Percentiles rank a stretch among this genome's conserved stretches.
Conservation (phyloP, 495 filamentous ascomycete species). For the Articulospora tetracladia region DNA sequence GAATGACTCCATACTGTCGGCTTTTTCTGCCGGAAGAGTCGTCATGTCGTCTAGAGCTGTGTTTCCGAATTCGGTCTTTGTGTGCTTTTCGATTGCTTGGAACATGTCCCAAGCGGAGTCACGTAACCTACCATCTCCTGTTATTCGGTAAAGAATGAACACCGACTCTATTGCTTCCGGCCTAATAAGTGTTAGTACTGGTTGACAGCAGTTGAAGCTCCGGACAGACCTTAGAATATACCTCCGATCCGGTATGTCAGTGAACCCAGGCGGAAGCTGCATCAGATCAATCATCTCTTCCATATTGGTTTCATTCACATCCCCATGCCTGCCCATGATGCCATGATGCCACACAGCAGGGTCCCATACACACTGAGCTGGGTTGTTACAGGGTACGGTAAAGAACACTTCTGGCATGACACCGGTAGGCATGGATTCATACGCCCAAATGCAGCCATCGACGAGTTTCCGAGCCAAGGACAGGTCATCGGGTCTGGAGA, state of each 20-base stretch:
- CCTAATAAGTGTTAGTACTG: not conserved
- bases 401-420: slow-evolving; percentile 74
- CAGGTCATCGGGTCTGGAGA: slow-evolving; percentile 64
- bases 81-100: slow-evolving; percentile 35
- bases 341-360: not conserved
- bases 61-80: slow-evolving; percentile 39
- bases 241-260: slow-evolving; percentile 37
- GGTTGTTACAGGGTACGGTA: slow-evolving; percentile 59
- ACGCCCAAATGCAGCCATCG: slow-evolving; percentile 88
- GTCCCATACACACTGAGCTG: slow-evolving; percentile 67
- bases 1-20: slow-evolving; percentile 56
- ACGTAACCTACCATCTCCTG: slow-evolving; percentile 44
- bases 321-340: slow-evolving; percentile 29
- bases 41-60: slow-evolving; percentile 35
- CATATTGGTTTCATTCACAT: slow-evolving; percentile 15
- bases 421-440: slow-evolving; percentile 68
- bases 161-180: slow-evolving; percentile 59
- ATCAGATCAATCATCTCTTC: not conserved
- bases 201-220: not conserved
- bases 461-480: slow-evolving; percentile 74
- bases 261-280: slow-evolving; percentile 39
- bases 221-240: slow-evolving; percentile 7
- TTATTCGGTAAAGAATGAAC: slow-evolving; percentile 57
- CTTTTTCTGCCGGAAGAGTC: slow-evolving; percentile 23
- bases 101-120: slow-evolving; percentile 60